phyloP scores from a whole-genome alignment of 2,329 filamentous ascomycete species.

The Paramyrothecium roridum region DNA sequence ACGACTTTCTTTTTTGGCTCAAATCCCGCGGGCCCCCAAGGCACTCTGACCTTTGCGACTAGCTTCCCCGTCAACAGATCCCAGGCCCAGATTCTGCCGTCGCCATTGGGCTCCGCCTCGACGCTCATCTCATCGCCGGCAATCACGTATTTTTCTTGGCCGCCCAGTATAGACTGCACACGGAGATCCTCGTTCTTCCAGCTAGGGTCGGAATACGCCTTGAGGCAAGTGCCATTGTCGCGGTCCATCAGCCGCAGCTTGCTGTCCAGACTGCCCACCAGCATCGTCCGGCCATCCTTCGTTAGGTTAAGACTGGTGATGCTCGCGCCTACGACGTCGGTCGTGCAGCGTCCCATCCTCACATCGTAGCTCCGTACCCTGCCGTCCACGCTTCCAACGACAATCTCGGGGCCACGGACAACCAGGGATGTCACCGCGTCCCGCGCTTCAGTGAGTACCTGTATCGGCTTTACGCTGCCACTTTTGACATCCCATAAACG shows the following conservation, averaged over 20 bases:
- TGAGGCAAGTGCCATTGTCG: slow-evolving; percentile 67
- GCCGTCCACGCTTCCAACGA: slow-evolving; percentile 81
- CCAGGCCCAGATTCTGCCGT: slow-evolving; percentile 75
- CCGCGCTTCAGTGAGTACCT: slow-evolving; percentile 68
- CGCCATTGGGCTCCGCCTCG: slow-evolving; percentile 24
- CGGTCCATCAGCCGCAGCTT: slow-evolving; percentile 80
- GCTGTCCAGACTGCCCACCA: slow-evolving; percentile 75
- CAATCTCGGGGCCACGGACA: slow-evolving; percentile 54
- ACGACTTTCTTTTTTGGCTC: slow-evolving; percentile 49
- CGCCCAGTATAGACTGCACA: slow-evolving; percentile 73
- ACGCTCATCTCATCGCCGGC: slow-evolving; percentile 69
- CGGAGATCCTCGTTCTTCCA: slow-evolving; percentile 67
- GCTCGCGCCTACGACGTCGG: slow-evolving; percentile 65
- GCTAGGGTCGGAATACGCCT: slow-evolving; percentile 60
- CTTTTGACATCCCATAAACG: slow-evolving; percentile 70
- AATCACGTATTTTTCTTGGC: slow-evolving; percentile 73
- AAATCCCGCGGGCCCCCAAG: slow-evolving; percentile 51
- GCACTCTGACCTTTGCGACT: slow-evolving; percentile 57
- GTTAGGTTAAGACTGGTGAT: slow-evolving; percentile 77
- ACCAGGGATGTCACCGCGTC: slow-evolving; percentile 60
- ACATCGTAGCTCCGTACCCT: slow-evolving; percentile 79
- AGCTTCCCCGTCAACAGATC: slow-evolving; percentile 74
- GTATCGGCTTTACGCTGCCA: slow-evolving; percentile 59
- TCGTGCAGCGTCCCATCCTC: slow-evolving; percentile 66
- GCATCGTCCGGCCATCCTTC: slow-evolving; percentile 67